These are phyloP conservation scores for Fusarium sp. DNA, from an alignment of 2,329 filamentous ascomycete genomes.

Conservation along the genomic window DNA sequence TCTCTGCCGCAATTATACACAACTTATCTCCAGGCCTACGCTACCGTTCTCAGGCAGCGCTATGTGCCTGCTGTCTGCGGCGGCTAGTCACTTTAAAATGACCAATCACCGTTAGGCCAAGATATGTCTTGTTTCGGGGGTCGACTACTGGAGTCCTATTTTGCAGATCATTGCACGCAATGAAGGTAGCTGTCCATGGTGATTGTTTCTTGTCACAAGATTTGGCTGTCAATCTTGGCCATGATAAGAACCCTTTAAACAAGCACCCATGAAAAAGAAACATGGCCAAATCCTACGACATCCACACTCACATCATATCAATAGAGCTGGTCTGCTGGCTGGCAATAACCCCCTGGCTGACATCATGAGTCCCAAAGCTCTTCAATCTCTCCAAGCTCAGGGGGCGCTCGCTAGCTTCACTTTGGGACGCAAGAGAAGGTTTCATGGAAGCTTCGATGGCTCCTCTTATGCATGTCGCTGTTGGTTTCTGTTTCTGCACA, in stretches of 20 bases:
- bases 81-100: slow-evolving; percentile 22
- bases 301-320: neutral
- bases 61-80: slow-evolving; percentile 25
- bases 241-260: neutral
- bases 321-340: neutral
- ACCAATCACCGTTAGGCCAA: slow-evolving; percentile 18
- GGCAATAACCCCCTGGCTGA: slow-evolving; percentile 37
- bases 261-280: slow-evolving; percentile 19
- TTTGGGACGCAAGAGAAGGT: slow-evolving; percentile 40
- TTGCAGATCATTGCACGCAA: slow-evolving; percentile 19
- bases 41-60: slow-evolving; percentile 24
- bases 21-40: slow-evolving; percentile 30
- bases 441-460: slow-evolving; percentile 48
- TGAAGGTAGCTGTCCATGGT: slow-evolving; percentile 14
- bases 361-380: slow-evolving; percentile 41
- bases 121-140: slow-evolving; percentile 11
- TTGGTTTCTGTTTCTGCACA: slow-evolving; percentile 19
- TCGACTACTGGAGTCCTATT: slow-evolving; percentile 1
- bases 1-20: neutral
- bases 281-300: neutral
- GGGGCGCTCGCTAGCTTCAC: slow-evolving; percentile 30
- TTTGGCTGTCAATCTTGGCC: neutral
- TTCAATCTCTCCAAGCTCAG: slow-evolving; percentile 42
- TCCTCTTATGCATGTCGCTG: slow-evolving; percentile 7
- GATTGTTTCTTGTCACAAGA: slow-evolving; percentile 8